Percentiles rank a stretch among this genome's conserved stretches.
These are phyloP conservation scores for Puccinia novopanici DNA, from an alignment of 1,284 basidiomycete genomes.

Conservation along the genomic window DNA sequence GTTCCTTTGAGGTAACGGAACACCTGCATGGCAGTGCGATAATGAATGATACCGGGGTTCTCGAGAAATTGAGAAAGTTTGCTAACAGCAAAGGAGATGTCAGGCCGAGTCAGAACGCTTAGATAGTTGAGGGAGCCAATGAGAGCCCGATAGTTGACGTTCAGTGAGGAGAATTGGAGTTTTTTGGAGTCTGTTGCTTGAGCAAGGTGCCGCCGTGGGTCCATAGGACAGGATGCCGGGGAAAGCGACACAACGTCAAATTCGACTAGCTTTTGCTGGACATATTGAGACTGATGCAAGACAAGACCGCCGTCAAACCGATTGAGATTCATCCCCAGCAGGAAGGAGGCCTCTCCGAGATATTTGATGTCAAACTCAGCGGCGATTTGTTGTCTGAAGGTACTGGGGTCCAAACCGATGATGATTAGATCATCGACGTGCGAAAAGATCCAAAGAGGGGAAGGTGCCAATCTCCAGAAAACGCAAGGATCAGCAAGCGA, in stretches of 20 bases:
- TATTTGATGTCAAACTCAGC: constrained; percentile 3
- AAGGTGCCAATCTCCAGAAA: not conserved
- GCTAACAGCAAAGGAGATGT: constrained; percentile 6
- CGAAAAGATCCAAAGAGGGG: not conserved
- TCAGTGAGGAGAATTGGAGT: not conserved
- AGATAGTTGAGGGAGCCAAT: not conserved
- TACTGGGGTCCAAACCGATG: not conserved
- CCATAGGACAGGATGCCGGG: not conserved
- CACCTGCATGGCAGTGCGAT: not conserved
- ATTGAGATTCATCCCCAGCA: too few relatives aligned
- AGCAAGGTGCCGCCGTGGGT: not conserved
- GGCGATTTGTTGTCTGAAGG: not conserved
- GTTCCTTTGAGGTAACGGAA: not conserved
- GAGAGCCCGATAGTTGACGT: not conserved
- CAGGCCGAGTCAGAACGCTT: not conserved
- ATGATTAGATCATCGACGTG: constrained; percentile 11
- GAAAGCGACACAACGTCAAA: too few relatives aligned
- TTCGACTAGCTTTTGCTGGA: too few relatives aligned
- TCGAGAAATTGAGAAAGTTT: constrained; percentile 7
- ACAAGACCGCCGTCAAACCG: too few relatives aligned
- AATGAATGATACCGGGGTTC: not conserved
- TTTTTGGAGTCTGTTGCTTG: not conserved
- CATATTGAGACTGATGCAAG: too few relatives aligned
- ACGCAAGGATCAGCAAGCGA: not conserved
- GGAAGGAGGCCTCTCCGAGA: not conserved